These are phyloP conservation scores for Coemansia reversa DNA, from an alignment of 192 early-diverging fungal species.

Conservation along the genomic window DNA sequence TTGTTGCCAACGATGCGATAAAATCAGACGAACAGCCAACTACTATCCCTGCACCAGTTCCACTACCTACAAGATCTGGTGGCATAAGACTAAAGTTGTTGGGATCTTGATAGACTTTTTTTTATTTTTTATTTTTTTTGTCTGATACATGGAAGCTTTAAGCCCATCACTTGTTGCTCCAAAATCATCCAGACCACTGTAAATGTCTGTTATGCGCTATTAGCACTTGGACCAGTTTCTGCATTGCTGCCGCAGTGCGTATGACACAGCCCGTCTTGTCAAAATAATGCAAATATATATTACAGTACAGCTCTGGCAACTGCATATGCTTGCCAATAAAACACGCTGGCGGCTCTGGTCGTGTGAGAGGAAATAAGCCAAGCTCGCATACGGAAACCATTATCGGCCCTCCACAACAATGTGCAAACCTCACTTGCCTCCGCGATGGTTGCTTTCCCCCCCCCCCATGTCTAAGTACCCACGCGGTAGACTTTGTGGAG, in stretches of 20 bases:
- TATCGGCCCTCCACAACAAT: too few species aligned
- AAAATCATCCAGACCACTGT: background rate
- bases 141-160: background rate
- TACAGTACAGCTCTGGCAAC: too few species aligned
- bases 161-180: background rate
- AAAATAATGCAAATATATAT: background rate
- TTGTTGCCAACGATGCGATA: background rate
- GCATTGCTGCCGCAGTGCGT: background rate
- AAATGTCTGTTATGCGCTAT: background rate
- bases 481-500: too few species aligned
- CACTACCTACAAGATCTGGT: slow-evolving; percentile 27
- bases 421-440: too few species aligned
- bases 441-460: too few species aligned
- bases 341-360: too few species aligned
- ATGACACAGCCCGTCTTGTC: background rate
- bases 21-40: slow-evolving; percentile 7
- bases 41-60: slow-evolving; percentile 37
- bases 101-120: slow-evolving; percentile 2
- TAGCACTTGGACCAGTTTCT: background rate
- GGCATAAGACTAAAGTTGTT: slow-evolving; percentile 44
- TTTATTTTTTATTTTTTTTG: slow-evolving; percentile 7
- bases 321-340: too few species aligned
- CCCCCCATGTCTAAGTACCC: too few species aligned
- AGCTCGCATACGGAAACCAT: too few species aligned
- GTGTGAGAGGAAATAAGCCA: too few species aligned